A percentile compares a stretch with the other conserved stretches of the same genome.
phyloP scores from a whole-genome alignment of 495 filamentous ascomycete genomes.

The Evernia prunastri region DNA sequence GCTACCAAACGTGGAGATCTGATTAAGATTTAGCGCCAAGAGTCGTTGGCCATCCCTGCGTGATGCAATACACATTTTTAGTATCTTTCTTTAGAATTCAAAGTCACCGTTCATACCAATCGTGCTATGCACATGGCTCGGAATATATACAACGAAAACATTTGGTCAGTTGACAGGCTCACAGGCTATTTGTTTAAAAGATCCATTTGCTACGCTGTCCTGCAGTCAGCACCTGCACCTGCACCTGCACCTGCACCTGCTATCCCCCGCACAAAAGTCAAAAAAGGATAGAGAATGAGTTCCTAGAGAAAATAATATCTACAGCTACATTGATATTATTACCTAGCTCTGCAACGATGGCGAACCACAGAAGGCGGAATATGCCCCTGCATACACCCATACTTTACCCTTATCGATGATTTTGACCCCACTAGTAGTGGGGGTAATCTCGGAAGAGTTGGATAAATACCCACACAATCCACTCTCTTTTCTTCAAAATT shows the following conservation, averaged over 20 bases:
- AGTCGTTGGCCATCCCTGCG: too few species aligned
- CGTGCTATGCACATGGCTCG: too few species aligned
- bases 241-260: neutral
- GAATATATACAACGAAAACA: neutral
- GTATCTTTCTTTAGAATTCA: too few species aligned
- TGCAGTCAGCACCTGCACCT: neutral
- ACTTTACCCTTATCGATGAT: neutral
- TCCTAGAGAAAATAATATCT: too few species aligned
- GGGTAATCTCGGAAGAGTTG: conserved; percentile 1
- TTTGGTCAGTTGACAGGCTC: neutral
- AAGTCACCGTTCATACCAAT: too few species aligned
- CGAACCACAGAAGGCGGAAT: neutral
- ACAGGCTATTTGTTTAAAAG: neutral
- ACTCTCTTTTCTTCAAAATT: neutral
- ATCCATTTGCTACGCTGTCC: neutral
- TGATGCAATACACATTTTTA: too few species aligned
- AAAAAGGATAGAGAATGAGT: too few species aligned
- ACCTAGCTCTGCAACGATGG: neutral
- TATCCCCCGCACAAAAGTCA: neutral
- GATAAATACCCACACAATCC: conserved; percentile 1
- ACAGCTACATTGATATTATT: too few species aligned
- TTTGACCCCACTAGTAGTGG: conserved; percentile 1
- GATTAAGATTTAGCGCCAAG: neutral
- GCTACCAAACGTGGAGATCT: neutral
- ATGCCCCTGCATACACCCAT: neutral